phyloP scores from a whole-genome alignment of 2,329 filamentous ascomycete species.

The Aspergillus fumigatiaffinis region DNA sequence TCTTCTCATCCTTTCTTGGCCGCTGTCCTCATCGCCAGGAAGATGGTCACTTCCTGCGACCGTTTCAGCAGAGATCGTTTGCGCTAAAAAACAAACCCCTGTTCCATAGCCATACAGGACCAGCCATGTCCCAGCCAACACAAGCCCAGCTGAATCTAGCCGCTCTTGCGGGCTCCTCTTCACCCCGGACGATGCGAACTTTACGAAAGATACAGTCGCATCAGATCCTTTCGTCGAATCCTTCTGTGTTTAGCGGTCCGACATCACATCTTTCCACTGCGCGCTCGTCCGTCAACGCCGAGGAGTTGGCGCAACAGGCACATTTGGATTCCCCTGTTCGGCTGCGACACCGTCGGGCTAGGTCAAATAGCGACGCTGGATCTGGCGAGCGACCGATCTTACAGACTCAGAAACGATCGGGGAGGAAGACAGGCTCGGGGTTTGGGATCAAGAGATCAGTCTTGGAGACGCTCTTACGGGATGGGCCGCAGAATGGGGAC shows the following conservation, averaged over 20 bases:
- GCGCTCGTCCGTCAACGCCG: conserved; percentile 16
- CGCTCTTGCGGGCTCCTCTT: conserved; percentile 25
- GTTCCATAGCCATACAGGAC: conserved; percentile 1
- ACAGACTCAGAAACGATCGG: conserved; percentile 30
- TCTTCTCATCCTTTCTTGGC: neutral
- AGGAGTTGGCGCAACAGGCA: conserved; percentile 24
- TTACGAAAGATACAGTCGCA: conserved; percentile 73
- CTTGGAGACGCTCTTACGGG: conserved; percentile 72
- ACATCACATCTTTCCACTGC: conserved; percentile 47
- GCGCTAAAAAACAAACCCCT: neutral
- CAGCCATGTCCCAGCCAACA: conserved; percentile 15
- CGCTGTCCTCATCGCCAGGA: conserved; percentile 6
- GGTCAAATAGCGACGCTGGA: conserved; percentile 71
- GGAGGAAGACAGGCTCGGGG: conserved; percentile 44
- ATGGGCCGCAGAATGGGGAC: conserved; percentile 72
- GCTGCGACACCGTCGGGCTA: conserved; percentile 48
- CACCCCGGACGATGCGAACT: conserved; percentile 57
- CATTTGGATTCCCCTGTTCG: conserved; percentile 26
- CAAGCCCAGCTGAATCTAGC: conserved; percentile 23
- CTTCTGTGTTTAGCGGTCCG: conserved; percentile 59
- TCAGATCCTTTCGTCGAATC: conserved; percentile 56
- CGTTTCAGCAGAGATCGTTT: conserved; percentile 1
- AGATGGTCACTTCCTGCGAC: conserved; percentile 19
- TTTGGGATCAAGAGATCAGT: conserved; percentile 46
- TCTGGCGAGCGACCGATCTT: conserved; percentile 30